These are phyloP conservation scores for Podospora appendiculata DNA, from an alignment of 495 filamentous ascomycete species.

Conservation along the genomic window DNA sequence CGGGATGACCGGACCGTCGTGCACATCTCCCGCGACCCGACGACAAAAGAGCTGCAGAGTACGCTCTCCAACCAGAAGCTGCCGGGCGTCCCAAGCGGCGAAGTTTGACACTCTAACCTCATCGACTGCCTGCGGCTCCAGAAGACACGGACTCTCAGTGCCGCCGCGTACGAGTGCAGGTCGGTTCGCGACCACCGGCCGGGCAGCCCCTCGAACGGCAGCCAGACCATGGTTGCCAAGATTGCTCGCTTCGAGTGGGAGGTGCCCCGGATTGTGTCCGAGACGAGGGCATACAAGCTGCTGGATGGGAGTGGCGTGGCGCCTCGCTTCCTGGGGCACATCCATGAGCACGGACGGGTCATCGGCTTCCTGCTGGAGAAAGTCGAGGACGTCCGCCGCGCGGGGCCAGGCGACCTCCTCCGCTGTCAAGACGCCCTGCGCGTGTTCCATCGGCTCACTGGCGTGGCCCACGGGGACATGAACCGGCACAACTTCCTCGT, in stretches of 20 bases:
- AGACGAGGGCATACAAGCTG: constrained; percentile 19
- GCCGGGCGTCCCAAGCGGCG: not conserved
- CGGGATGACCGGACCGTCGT: constrained; percentile 5
- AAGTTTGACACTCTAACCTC: not conserved
- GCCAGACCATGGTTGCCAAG: constrained; percentile 9
- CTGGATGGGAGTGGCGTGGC: constrained; percentile 16
- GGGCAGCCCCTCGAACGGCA: constrained; percentile 7
- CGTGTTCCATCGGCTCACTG: constrained; percentile 8
- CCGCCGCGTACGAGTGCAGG: not conserved
- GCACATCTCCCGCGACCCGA: constrained; percentile 1
- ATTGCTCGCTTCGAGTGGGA: constrained; percentile 14
- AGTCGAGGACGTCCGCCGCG: constrained; percentile 7
- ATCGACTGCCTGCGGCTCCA: constrained; percentile 1
- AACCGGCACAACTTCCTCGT: constrained; percentile 13
- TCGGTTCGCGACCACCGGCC: constrained; percentile 8
- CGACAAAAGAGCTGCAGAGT: not conserved
- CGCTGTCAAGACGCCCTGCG: constrained; percentile 5
- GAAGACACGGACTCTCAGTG: constrained; percentile 1
- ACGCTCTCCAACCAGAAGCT: not conserved
- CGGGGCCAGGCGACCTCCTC: not conserved
- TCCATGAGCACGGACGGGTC: constrained; percentile 24
- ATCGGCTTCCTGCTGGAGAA: constrained; percentile 31
- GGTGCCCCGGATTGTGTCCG: constrained; percentile 13
- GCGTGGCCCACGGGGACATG: constrained; percentile 11
- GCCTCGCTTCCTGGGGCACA: constrained; percentile 27